Conservation (phyloP, 176 grass and related monocot genomes). For the Saccharum officinarum region DNA sequence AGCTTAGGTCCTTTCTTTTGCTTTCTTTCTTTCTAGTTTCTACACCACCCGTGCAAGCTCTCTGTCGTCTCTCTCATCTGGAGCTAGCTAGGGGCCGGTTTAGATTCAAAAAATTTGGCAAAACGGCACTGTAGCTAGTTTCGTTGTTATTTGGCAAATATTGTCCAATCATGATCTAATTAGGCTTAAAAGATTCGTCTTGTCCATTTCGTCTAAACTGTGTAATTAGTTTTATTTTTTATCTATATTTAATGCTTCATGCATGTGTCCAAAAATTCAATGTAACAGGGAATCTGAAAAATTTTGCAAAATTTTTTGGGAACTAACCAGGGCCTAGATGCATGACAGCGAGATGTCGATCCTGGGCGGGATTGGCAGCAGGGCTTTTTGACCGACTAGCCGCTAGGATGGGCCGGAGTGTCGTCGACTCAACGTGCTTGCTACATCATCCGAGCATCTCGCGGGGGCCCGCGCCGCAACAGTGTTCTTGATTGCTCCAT, state of each 20-base stretch:
- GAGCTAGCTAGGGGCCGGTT: neutral
- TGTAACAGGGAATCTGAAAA: too few species aligned
- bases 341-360: slow-evolving; percentile 26
- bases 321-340: too few species aligned
- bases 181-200: too few species aligned
- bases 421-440: neutral
- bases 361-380: slow-evolving; percentile 12
- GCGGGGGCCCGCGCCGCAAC: neutral
- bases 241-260: too few species aligned
- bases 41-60: neutral
- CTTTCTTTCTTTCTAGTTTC: neutral
- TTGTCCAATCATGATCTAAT: too few species aligned
- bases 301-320: too few species aligned
- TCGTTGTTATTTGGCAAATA: too few species aligned
- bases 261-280: too few species aligned
- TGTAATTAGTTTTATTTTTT: too few species aligned
- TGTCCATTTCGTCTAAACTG: too few species aligned
- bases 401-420: neutral
- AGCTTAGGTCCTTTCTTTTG: neutral
- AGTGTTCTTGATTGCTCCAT: slow-evolving; percentile 15
- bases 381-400: slow-evolving; percentile 23
- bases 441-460: slow-evolving; percentile 35
- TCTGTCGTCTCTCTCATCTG: neutral
- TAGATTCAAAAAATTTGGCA: too few species aligned
- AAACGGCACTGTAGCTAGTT: too few species aligned